phyloP scores from a whole-genome alignment of 1,139 yeast genomes.

The Yamadazyma jaroonii region DNA sequence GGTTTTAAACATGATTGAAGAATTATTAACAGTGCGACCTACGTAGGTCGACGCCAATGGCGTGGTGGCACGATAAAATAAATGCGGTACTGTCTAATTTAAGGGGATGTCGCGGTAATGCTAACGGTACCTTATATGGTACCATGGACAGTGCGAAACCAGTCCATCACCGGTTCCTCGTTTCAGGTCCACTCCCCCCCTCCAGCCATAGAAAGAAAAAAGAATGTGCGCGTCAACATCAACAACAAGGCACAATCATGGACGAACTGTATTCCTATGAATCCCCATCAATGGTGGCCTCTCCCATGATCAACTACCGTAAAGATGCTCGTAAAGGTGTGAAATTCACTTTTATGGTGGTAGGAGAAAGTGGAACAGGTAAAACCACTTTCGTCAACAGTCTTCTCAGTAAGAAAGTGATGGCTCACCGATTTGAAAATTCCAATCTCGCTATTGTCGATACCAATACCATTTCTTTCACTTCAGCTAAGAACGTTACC shows the following conservation, averaged over 20 bases:
- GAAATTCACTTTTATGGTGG: constrained; percentile 80
- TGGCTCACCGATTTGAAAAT: constrained; percentile 55
- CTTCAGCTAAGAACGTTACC: constrained; percentile 50
- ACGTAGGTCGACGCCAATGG: too few relatives aligned
- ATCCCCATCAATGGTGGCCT: constrained; percentile 33
- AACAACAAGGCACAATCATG: constrained; percentile 5
- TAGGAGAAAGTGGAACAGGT: constrained; percentile 83
- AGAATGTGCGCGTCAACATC: background rate
- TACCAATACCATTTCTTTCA: constrained; percentile 50
- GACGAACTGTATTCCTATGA: constrained; percentile 26
- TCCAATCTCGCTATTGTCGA: constrained; percentile 25
- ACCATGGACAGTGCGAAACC: too few relatives aligned
- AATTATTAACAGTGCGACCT: too few relatives aligned
- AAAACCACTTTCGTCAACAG: constrained; percentile 85
- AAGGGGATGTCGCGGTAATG: too few relatives aligned
- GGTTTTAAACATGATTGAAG: constrained; percentile 20
- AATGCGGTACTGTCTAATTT: background rate
- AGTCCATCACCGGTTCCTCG: too few relatives aligned
- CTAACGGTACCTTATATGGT: too few relatives aligned
- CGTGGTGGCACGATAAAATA: background rate
- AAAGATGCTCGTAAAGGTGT: constrained; percentile 84
- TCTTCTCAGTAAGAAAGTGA: constrained; percentile 57
- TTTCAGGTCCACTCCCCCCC: too few relatives aligned
- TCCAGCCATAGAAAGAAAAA: too few relatives aligned
- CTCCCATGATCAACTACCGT: constrained; percentile 50